A percentile compares a stretch with the other conserved stretches of the same genome.
Conservation (phyloP, 805 yeast genomes). For the Metschnikowia chrysomelidarum region DNA sequence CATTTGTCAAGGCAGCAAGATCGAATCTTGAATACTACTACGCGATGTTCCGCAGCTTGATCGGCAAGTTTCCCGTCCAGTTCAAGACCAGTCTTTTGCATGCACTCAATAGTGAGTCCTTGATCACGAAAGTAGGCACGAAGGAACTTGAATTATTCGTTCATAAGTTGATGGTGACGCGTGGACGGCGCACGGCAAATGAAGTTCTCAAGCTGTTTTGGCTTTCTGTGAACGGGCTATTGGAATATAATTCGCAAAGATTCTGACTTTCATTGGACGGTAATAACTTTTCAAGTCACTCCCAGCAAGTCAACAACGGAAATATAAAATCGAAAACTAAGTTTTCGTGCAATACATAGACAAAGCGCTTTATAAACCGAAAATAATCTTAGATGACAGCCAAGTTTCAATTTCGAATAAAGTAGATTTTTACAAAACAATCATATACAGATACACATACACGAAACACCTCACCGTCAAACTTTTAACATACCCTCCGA, state of each 20-base stretch:
- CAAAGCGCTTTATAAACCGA: conserved; percentile 13
- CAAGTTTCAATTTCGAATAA: no score
- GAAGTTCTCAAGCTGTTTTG: conserved; percentile 62
- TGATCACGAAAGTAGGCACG: conserved; percentile 17
- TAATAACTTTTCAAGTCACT: neutral
- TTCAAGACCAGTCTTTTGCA: conserved; percentile 30
- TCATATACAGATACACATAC: no score
- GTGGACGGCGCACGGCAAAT: conserved; percentile 64
- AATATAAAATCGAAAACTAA: conserved; percentile 11
- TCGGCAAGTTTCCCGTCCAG: conserved; percentile 46
- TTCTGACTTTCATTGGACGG: neutral
- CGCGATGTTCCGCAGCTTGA: conserved; percentile 47
- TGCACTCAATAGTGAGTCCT: conserved; percentile 4
- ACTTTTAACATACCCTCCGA: no score
- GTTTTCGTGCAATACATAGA: no score
- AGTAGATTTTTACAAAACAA: no score
- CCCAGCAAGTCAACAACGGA: neutral
- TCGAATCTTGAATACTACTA: conserved; percentile 61
- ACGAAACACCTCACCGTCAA: no score
- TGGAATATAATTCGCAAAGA: conserved; percentile 32
- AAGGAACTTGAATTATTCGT: conserved; percentile 43
- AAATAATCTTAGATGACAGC: no score
- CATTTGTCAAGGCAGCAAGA: conserved; percentile 47
- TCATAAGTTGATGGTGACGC: conserved; percentile 56
- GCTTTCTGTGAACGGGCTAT: conserved; percentile 57